Conservation (phyloP, 2,329 filamentous ascomycete genomes). For the Fusarium vanettenii region DNA sequence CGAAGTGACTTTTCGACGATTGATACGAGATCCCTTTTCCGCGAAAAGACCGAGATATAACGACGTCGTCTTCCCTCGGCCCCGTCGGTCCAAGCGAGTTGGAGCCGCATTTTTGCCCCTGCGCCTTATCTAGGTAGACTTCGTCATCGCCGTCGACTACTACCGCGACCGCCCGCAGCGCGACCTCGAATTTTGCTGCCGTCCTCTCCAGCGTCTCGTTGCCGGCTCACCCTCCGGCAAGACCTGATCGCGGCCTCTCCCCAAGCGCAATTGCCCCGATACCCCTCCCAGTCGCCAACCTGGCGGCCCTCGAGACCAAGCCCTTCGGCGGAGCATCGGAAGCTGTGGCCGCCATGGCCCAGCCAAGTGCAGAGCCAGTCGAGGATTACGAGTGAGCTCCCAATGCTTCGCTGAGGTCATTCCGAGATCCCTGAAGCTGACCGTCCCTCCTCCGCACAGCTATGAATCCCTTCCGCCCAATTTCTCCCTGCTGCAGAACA, state of each 20-base stretch:
- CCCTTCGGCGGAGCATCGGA: constrained; percentile 71
- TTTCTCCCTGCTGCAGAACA: constrained; percentile 93
- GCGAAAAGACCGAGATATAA: constrained; percentile 2
- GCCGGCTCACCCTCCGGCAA: constrained; percentile 20
- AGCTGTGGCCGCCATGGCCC: constrained; percentile 77
- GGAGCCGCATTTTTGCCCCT: constrained; percentile 33
- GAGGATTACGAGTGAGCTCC: constrained; percentile 74
- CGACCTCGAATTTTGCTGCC: constrained; percentile 10
- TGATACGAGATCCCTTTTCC: background rate
- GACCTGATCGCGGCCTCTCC: constrained; percentile 5
- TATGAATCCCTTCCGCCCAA: constrained; percentile 96
- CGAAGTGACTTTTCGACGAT: background rate
- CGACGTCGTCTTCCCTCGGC: constrained; percentile 14
- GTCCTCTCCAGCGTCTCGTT: background rate
- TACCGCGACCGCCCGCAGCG: constrained; percentile 17
- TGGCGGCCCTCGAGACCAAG: constrained; percentile 71
- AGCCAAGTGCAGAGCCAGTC: constrained; percentile 71
- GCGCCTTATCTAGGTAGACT: constrained; percentile 33
- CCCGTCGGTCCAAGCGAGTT: constrained; percentile 29
- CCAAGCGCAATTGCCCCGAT: constrained; percentile 33
- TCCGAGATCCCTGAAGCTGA: constrained; percentile 7
- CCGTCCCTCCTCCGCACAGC: constrained; percentile 51
- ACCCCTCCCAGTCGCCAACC: constrained; percentile 59
- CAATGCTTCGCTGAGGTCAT: background rate
- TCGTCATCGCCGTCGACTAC: constrained; percentile 30